These are phyloP conservation scores for Pleurotus tuber-regium DNA, from an alignment of 768 basidiomycete species.

Conservation along the genomic window DNA sequence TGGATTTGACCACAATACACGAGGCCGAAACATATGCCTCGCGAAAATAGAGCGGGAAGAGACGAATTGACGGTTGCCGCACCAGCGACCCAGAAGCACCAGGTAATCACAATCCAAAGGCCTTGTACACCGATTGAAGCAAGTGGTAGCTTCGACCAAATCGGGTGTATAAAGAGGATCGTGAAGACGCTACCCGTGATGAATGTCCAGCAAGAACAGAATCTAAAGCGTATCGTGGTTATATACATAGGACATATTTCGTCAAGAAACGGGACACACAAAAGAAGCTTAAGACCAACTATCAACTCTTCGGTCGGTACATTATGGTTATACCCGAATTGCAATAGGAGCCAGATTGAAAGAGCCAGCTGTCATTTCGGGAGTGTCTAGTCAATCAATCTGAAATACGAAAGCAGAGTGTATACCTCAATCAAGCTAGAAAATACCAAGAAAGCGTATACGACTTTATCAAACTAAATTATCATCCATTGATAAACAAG, in stretches of 20 bases:
- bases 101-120: slow-evolving; percentile 57
- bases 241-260: neutral
- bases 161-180: slow-evolving; percentile 60
- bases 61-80: slow-evolving; percentile 50
- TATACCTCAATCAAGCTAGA: slow-evolving; percentile 46
- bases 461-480: slow-evolving; percentile 17
- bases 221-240: slow-evolving; percentile 36
- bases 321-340: slow-evolving; percentile 51
- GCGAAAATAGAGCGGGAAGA: slow-evolving; percentile 41
- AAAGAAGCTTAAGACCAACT: slow-evolving; percentile 41
- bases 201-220: slow-evolving; percentile 59
- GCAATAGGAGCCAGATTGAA: slow-evolving; percentile 56
- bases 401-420: neutral
- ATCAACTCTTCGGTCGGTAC: slow-evolving; percentile 46
- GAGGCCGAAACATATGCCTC: slow-evolving; percentile 37
- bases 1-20: slow-evolving; percentile 60
- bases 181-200: slow-evolving; percentile 50
- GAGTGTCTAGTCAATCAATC: neutral
- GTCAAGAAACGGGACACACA: slow-evolving; percentile 35
- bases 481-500: neutral
- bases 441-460: slow-evolving; percentile 51
- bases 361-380: slow-evolving; percentile 41
- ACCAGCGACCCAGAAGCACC: slow-evolving; percentile 60
- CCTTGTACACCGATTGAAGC: slow-evolving; percentile 59
- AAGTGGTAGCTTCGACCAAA: slow-evolving; percentile 50